phyloP scores from a whole-genome alignment of 116 monocot genomes.

The Cymodocea nodosa region DNA sequence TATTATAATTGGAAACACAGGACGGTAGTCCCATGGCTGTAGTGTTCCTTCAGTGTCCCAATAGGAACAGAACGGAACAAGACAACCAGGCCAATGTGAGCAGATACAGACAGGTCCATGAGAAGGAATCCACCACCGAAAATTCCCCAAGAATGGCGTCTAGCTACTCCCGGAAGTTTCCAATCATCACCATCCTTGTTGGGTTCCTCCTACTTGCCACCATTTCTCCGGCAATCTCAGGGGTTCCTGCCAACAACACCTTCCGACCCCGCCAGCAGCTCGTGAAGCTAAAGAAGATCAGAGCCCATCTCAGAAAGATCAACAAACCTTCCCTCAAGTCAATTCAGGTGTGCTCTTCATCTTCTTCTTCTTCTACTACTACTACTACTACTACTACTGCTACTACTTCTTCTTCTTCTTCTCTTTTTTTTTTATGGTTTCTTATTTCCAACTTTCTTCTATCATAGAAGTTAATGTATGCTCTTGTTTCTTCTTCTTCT shows the following conservation, averaged over 20 bases:
- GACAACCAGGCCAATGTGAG: slow-evolving; percentile 30
- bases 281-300: slow-evolving; percentile 31
- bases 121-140: slow-evolving; percentile 10
- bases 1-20: not conserved
- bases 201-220: slow-evolving; percentile 15
- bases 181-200: slow-evolving; percentile 34
- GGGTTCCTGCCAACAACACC: slow-evolving; percentile 15
- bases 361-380: no score
- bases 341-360: slow-evolving; percentile 40
- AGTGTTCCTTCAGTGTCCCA: not conserved
- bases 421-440: not conserved
- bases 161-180: slow-evolving; percentile 22
- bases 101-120: slow-evolving; percentile 43
- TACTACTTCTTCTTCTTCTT: no score
- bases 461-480: not conserved
- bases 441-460: not conserved
- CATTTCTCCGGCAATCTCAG: not conserved
- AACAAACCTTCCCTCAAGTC: slow-evolving; percentile 71
- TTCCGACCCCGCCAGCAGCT: slow-evolving; percentile 20
- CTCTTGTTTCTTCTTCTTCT: no score
- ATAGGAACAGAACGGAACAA: slow-evolving; percentile 12
- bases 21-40: not conserved
- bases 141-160: slow-evolving; percentile 42
- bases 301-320: slow-evolving; percentile 50
- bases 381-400: no score